These are phyloP conservation scores for Ogataea pini DNA, from an alignment of 805 yeast species.

Conservation along the genomic window DNA sequence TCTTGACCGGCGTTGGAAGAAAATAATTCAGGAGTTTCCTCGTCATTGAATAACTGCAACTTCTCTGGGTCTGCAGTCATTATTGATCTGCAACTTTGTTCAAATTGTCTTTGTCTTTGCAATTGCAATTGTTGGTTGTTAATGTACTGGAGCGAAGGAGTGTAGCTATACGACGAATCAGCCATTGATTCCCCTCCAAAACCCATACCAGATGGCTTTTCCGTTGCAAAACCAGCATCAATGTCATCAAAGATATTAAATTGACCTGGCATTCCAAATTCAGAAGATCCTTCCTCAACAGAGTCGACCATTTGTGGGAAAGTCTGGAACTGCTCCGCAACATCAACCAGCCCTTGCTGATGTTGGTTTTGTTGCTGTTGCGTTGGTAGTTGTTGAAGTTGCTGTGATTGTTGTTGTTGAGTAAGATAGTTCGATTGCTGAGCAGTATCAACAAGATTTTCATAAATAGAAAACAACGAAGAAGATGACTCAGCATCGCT, in stretches of 20 bases:
- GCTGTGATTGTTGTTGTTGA: conserved; percentile 1
- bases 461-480: conserved; percentile 11
- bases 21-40: not conserved
- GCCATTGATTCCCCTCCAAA: not conserved
- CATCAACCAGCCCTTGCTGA: not conserved
- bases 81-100: conserved; percentile 1
- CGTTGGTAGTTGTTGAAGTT: not conserved
- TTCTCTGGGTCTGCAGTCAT: conserved; percentile 4
- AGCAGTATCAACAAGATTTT: not conserved
- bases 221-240: conserved; percentile 10
- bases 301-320: conserved; percentile 1
- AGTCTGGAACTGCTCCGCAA: not conserved
- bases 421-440: not conserved
- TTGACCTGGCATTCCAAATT: not conserved
- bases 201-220: conserved; percentile 4
- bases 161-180: conserved; percentile 15
- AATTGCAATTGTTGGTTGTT: conserved; percentile 19
- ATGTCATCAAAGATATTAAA: conserved; percentile 20
- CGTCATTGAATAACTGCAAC: conserved; percentile 1
- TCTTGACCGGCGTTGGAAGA: not conserved
- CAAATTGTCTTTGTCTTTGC: conserved; percentile 15
- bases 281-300: not conserved
- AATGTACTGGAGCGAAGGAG: conserved; percentile 22
- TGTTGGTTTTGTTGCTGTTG: not conserved
- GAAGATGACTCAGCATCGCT: conserved; percentile 14